Percentiles rank a stretch among this genome's conserved stretches.
phyloP scores from a whole-genome alignment of 2,329 filamentous ascomycete genomes.

The Aspergillus awamori region DNA sequence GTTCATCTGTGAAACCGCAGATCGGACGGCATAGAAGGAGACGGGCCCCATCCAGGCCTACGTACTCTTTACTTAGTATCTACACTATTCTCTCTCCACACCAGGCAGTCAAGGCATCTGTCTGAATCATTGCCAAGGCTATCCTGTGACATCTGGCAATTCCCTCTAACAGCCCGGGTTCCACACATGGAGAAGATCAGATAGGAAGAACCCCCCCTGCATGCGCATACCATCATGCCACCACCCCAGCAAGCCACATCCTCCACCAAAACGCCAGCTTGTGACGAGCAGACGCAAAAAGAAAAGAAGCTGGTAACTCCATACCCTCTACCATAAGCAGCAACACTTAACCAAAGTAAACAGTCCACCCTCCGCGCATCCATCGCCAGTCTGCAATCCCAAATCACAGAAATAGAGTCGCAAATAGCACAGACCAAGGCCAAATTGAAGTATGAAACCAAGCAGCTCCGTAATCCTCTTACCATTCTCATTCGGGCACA shows the following conservation, averaged over 20 bases:
- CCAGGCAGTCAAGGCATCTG: background rate
- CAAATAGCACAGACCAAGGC: conserved; percentile 38
- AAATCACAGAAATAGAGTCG: conserved; percentile 43
- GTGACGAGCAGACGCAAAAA: conserved; percentile 10
- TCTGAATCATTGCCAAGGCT: background rate
- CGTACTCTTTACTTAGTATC: background rate
- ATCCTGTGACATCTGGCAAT: no score
- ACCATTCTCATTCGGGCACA: no score
- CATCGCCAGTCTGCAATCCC: conserved; percentile 49
- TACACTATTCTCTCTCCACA: background rate
- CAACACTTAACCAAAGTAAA: background rate
- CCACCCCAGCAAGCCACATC: background rate
- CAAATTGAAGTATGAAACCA: conserved; percentile 39
- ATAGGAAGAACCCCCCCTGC: background rate
- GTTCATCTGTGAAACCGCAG: background rate
- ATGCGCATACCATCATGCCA: conserved; percentile 4
- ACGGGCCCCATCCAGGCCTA: background rate
- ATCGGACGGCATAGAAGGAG: conserved; percentile 1
- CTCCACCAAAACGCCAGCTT: background rate
- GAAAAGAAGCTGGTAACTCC: conserved; percentile 33
- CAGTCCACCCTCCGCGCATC: conserved; percentile 29
- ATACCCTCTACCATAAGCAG: background rate
- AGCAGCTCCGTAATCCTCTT: background rate
- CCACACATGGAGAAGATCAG: no score
- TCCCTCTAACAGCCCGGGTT: no score